phyloP scores from a whole-genome alignment of 768 basidiomycete species.

The Xerocomellus intermedius region DNA sequence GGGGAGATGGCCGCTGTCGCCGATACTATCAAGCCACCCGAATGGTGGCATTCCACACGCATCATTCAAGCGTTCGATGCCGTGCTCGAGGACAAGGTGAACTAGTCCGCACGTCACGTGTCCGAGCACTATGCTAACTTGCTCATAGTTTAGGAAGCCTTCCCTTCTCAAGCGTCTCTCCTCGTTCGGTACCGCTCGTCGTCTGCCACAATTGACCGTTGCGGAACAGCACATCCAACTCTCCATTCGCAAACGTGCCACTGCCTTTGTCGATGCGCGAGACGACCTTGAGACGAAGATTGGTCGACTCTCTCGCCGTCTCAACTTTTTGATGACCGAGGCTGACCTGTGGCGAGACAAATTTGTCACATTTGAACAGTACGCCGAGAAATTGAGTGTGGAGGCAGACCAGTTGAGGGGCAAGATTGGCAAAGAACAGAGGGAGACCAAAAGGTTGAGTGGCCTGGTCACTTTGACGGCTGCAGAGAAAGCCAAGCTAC shows the following conservation, averaged over 20 bases:
- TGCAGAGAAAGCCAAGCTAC: constrained; percentile 74
- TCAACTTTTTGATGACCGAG: constrained; percentile 92
- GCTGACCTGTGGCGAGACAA: constrained; percentile 90
- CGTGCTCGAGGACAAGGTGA: constrained; percentile 82
- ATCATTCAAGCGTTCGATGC: constrained; percentile 89
- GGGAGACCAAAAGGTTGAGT: constrained; percentile 82
- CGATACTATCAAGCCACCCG: constrained; percentile 85
- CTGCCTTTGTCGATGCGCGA: constrained; percentile 89
- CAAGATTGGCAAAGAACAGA: constrained; percentile 90
- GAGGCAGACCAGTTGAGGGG: constrained; percentile 83
- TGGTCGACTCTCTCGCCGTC: constrained; percentile 76
- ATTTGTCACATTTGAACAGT: constrained; percentile 91
- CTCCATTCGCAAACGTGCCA: constrained; percentile 91
- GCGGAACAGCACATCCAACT: constrained; percentile 86
- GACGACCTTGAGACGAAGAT: constrained; percentile 95
- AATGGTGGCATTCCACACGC: constrained; percentile 92
- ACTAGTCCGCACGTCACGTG: neutral
- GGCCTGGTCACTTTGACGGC: constrained; percentile 75
- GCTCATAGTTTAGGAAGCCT: constrained; percentile 78
- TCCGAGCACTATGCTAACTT: constrained; percentile 2
- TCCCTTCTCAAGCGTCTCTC: constrained; percentile 83
- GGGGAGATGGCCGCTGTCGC: constrained; percentile 79
- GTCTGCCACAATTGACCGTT: constrained; percentile 66
- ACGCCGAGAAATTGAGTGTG: constrained; percentile 84
- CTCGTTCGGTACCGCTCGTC: constrained; percentile 67